These are phyloP conservation scores for Prunus yedoensis DNA, from an alignment of 331 rosid species.

Conservation along the genomic window DNA sequence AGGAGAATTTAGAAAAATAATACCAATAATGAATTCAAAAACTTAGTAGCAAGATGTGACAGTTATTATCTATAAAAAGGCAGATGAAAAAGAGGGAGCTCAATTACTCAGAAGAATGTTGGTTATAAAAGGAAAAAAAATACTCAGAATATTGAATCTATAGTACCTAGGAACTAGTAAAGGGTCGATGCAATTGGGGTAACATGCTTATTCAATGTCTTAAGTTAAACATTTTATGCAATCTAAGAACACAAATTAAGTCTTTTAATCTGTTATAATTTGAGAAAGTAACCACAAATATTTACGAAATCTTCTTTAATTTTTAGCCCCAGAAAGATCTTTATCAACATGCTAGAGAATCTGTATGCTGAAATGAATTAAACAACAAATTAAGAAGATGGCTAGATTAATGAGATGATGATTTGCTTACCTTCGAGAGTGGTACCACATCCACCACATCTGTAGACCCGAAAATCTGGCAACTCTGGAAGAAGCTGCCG, in stretches of 20 bases:
- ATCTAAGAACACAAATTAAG: neutral
- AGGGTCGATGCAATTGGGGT: neutral
- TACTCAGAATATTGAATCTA: neutral
- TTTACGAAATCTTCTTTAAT: too few relatives aligned
- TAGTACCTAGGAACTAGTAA: neutral
- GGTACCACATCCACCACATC: slow-evolving; percentile 83
- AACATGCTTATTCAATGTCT: neutral
- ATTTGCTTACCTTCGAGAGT: slow-evolving; percentile 62
- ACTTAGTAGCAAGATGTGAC: neutral
- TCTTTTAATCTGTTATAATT: neutral
- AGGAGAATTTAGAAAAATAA: slow-evolving; percentile 23
- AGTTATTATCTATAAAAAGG: neutral
- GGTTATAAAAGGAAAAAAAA: too few relatives aligned
- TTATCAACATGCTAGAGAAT: too few relatives aligned
- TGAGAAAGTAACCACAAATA: neutral
- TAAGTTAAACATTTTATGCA: neutral
- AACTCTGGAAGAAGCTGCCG: slow-evolving; percentile 58
- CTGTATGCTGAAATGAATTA: neutral
- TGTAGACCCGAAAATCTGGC: slow-evolving; percentile 52
- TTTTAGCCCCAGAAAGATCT: too few relatives aligned
- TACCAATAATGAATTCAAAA: neutral
- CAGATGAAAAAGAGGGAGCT: neutral
- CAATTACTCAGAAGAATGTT: neutral
- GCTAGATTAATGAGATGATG: neutral
- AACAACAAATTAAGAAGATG: neutral